Evolutionary conservation across 73 alveolate genomes (phyloP), one percentile per base, ranked within the genome.

Genomic region (Tetrahymena elliotti): DNA sequence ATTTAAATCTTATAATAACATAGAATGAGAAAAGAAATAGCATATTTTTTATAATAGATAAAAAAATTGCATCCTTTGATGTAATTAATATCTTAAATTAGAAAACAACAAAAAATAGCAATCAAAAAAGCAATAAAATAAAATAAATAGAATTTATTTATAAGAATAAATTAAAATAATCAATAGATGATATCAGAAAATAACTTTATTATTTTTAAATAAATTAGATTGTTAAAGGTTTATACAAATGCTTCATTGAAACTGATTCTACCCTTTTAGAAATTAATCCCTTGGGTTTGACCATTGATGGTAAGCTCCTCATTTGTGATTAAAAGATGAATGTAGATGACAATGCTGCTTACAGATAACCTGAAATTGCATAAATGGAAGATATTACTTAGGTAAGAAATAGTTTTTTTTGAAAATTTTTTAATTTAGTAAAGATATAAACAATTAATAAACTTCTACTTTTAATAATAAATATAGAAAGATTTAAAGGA

Each of bases 321-420:
- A 68, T 97, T 93, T 96, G 98, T 97, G 99, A 97, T 95, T 95
- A 98, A 52, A 97, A 97, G 92, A 95, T 98, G 84, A 98, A 98
- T 93, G 96, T 98, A 35, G 99, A 98, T 92, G 99, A 98, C 95
- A 98, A 98, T 40, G 99, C 99, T 20, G 53, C 95, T 47, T 98
- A 95, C 96, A 98, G 99, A 84, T 98, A 98, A 94, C 94, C 97
- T 94, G 99, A 97, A 31, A 82, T 98, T 34, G 96, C 95, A 24
- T 96, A 95, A 41, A 92, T 95, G 98, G 97, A 98, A 52, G 99
- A 97, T 95, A 83, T 68, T n/a, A 31, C 88, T 10, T 31, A 68
- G n/a, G 88, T 68, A 68, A 68, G 34, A 22, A 10, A 0, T 68
- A 3, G 20, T 24, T 68, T 22, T 52, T 27, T 68, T 27, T 10